Conservation (phyloP, 2,329 filamentous ascomycete species). For the Biscogniauxia sp. region DNA sequence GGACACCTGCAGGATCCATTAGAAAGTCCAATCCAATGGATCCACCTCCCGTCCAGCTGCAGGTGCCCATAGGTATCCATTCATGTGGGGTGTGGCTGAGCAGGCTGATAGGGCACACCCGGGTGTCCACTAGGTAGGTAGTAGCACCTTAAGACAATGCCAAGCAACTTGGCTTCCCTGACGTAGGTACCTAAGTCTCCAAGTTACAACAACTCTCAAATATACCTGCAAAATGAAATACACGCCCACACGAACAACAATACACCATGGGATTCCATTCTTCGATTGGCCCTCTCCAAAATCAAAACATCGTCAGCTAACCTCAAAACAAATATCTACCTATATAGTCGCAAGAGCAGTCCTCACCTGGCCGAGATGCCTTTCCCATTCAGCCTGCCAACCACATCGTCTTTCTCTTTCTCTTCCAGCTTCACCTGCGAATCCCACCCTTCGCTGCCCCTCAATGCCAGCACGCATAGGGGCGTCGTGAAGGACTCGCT, state of each 20-base stretch:
- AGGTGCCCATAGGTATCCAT: too few relatives aligned
- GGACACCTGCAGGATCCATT: too few relatives aligned
- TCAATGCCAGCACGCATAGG: constrained; percentile 78
- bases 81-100: too few relatives aligned
- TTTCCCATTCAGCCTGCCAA: constrained; percentile 83
- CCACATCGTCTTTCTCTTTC: constrained; percentile 84
- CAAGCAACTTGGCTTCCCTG: constrained; percentile 1
- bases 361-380: constrained; percentile 60
- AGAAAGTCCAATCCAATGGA: too few relatives aligned
- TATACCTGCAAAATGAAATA: not conserved
- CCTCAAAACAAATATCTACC: not conserved
- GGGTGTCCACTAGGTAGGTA: too few relatives aligned
- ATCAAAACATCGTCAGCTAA: not conserved
- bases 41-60: too few relatives aligned
- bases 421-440: constrained; percentile 72
- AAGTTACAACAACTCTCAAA: not conserved
- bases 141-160: not conserved
- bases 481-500: constrained; percentile 78
- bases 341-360: too few relatives aligned
- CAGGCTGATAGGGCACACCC: too few relatives aligned
- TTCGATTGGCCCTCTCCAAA: not conserved
- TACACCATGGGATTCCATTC: not conserved
- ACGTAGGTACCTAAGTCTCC: not conserved
- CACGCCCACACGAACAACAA: not conserved
- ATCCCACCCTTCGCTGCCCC: constrained; percentile 85